Base-by-base conservation (phyloP, 2,329 filamentous ascomycete genomes). In the Fusarium siculi region DNA sequence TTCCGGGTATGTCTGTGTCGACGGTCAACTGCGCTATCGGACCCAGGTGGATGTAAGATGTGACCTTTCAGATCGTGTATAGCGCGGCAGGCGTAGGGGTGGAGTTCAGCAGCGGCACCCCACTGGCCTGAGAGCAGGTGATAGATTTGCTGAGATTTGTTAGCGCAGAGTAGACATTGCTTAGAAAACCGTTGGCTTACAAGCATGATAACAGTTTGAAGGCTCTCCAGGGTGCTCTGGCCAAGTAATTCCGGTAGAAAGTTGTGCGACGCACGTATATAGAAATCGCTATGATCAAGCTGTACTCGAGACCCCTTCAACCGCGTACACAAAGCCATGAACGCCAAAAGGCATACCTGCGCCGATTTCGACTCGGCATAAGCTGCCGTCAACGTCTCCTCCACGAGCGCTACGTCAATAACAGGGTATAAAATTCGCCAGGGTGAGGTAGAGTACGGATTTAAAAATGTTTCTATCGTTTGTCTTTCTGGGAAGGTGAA, bases 21-120 rank as follows among this genome's bases (percentile, higher is more conserved):
- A 15, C 39, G 46, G n/a, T 32, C 3, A 6, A 21, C 18, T 3
- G 19, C n/a, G 7, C 2, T 15, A 0, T 28, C 9, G 2, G 7
- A 9, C 5, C 0, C 4, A 0, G 25, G 4, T 0, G 40, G 19
- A 6, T 64, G 10, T 1, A 11, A 15, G 10, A 50, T 25, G n/a
- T 66, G 47, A 1, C 16, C 63, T 40, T 56, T 66, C 0, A 66
- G 21, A 9, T 66, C 40, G 4, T 37, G 47, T 3, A 65, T 5
- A 1, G 55, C 55, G 9, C 60, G 60, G 5, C 63, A 65, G 0
- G 40, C 47, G 5, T 39, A 19, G 2, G 40, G 37, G 7, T 65
- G 47, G 1, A 66, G 28, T 2, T n/a, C 16, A 11, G 28, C 30
- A 14, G 18, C 40, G 4, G 43, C 28, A 21, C 40, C 14, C 60